phyloP scores from a whole-genome alignment of 106 monocot genomes.

The Vanilla planifolia region DNA sequence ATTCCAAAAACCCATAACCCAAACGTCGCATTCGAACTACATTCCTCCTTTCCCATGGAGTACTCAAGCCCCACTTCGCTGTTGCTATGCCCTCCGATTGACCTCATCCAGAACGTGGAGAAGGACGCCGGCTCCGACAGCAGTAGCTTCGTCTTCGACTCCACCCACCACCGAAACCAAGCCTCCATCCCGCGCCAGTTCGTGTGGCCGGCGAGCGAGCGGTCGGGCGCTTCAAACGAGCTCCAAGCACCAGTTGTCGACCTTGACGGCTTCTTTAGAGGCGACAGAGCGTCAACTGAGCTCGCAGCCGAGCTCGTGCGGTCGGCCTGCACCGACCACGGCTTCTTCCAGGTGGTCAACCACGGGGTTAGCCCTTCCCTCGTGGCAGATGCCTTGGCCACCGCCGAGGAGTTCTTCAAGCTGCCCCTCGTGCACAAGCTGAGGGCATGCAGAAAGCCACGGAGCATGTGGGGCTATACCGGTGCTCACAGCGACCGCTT shows the following conservation, averaged over 20 bases:
- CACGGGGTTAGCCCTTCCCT: constrained; percentile 33
- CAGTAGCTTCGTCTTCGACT: constrained; percentile 23
- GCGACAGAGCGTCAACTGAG: constrained; percentile 17
- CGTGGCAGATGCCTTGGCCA: constrained; percentile 13
- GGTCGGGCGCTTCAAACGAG: constrained; percentile 14
- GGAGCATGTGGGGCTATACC: constrained; percentile 66
- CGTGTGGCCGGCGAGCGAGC: constrained; percentile 44
- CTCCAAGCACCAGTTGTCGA: constrained; percentile 48
- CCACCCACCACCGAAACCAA: constrained; percentile 18
- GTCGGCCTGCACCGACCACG: constrained; percentile 39
- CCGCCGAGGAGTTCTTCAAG: constrained; percentile 45
- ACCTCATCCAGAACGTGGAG: neutral
- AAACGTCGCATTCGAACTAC: neutral
- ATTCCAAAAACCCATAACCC: too few relatives aligned
- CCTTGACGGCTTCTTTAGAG: constrained; percentile 30
- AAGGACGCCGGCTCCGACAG: neutral
- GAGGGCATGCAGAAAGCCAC: constrained; percentile 33
- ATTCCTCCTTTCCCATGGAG: neutral
- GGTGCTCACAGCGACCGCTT: constrained; percentile 67
- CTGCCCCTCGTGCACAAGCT: constrained; percentile 41
- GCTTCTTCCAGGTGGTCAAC: constrained; percentile 60
- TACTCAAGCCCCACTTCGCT: neutral
- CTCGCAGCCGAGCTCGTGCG: constrained; percentile 20
- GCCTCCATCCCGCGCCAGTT: constrained; percentile 52
- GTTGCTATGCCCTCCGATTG: neutral